Evolutionary conservation across 768 basidiomycete species (phyloP).

Genomic region (Ramaria sp.): DNA sequence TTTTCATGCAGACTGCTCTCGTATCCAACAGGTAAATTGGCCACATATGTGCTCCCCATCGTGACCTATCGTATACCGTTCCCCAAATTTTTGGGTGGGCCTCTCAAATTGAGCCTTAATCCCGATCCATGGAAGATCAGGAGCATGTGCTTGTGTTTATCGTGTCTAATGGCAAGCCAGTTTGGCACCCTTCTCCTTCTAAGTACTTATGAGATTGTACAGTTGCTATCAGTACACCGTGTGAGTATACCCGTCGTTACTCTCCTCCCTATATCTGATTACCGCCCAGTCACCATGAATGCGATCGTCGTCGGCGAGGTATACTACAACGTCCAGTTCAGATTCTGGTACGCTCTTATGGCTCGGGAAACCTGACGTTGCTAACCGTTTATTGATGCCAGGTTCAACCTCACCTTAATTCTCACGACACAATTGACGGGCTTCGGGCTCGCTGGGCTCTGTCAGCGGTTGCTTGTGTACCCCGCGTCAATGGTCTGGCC

Average conservation of each 20-base stretch:
- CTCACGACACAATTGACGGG: conserved; percentile 91
- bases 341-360: conserved; percentile 38
- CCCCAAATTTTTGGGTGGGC: conserved; percentile 30
- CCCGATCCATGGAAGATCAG: conserved; percentile 97
- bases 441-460: conserved; percentile 85
- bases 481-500: conserved; percentile 99
- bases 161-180: conserved; percentile 63
- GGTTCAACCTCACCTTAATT: conserved; percentile 66
- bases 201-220: not conserved
- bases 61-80: conserved; percentile 53
- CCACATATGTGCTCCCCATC: conserved; percentile 77
- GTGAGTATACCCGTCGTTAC: conserved; percentile 19
- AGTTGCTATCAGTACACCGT: conserved; percentile 59
- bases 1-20: conserved; percentile 53
- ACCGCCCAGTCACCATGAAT: conserved; percentile 54
- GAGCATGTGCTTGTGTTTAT: conserved; percentile 89
- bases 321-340: conserved; percentile 58
- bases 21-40: conserved; percentile 84
- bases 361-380: too few relatives aligned
- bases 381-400: not conserved
- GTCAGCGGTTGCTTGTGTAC: conserved; percentile 86
- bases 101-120: conserved; percentile 69
- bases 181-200: not conserved
- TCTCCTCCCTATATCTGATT: not conserved
- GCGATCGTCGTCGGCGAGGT: conserved; percentile 76